phyloP scores from a whole-genome alignment of 768 basidiomycete species.

The Guyanaporus albipodus region DNA sequence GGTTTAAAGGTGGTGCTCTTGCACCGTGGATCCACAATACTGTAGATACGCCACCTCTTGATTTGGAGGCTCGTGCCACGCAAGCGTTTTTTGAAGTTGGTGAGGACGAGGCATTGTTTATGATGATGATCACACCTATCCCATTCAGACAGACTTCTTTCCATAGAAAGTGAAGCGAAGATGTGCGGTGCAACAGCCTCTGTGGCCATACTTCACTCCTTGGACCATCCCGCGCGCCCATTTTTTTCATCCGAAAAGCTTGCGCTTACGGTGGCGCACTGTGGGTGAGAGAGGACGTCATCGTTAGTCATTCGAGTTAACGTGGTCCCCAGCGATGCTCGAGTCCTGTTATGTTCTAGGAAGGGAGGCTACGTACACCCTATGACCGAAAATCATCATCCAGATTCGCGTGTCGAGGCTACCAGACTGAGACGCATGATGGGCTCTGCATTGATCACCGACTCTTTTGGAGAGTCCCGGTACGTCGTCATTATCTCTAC shows the following conservation, averaged over 20 bases:
- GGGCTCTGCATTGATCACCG: slow-evolving; percentile 84
- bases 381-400: slow-evolving; percentile 94
- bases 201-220: slow-evolving; percentile 83
- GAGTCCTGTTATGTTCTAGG: slow-evolving; percentile 77
- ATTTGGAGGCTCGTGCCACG: slow-evolving; percentile 83
- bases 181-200: slow-evolving; percentile 89
- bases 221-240: slow-evolving; percentile 74
- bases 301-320: slow-evolving; percentile 6
- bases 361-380: slow-evolving; percentile 69
- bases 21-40: slow-evolving; percentile 53
- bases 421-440: slow-evolving; percentile 84
- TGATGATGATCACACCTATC: slow-evolving; percentile 4
- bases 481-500: slow-evolving; percentile 30
- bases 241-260: slow-evolving; percentile 79
- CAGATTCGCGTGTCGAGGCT: slow-evolving; percentile 86
- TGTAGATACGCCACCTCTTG: slow-evolving; percentile 40
- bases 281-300: slow-evolving; percentile 55
- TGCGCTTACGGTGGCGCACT: slow-evolving; percentile 86
- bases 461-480: slow-evolving; percentile 92
- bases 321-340: slow-evolving; percentile 64
- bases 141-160: slow-evolving; percentile 63
- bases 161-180: slow-evolving; percentile 63
- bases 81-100: slow-evolving; percentile 82
- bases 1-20: slow-evolving; percentile 79
- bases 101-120: slow-evolving; percentile 6